Percentiles rank a stretch among this genome's conserved stretches.
These are phyloP conservation scores for Mycena venus DNA, from an alignment of 768 basidiomycete genomes.

Conservation along the genomic window DNA sequence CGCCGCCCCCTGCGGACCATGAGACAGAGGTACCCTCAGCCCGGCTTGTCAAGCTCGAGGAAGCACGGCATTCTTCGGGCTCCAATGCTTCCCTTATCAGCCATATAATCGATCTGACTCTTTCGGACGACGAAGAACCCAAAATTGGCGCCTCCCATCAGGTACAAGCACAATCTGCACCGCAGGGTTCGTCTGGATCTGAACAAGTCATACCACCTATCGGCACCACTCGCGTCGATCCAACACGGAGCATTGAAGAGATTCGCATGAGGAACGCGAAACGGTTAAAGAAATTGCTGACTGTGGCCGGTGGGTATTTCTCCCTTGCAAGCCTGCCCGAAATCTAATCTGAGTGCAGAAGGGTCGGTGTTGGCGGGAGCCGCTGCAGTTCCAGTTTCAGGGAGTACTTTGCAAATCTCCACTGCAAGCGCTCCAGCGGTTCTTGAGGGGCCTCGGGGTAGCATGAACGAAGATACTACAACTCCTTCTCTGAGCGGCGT, in stretches of 20 bases:
- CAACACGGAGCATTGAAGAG: neutral
- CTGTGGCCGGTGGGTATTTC: neutral
- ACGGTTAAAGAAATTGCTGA: neutral
- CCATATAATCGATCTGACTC: constrained; percentile 11
- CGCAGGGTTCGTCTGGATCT: neutral
- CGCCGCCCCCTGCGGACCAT: neutral
- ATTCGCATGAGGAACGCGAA: neutral
- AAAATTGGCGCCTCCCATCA: neutral
- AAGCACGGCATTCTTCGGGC: neutral
- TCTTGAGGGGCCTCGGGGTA: neutral
- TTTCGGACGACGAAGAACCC: constrained; percentile 10
- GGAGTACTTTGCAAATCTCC: neutral
- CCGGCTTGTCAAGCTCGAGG: neutral
- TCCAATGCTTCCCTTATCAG: neutral
- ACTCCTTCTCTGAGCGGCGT: neutral
- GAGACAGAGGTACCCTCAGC: neutral
- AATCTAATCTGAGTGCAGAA: neutral
- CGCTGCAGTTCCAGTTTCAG: neutral
- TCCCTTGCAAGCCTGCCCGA: no score
- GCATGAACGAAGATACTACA: neutral
- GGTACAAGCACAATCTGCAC: neutral
- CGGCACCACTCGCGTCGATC: neutral
- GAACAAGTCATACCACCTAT: neutral
- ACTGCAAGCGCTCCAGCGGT: neutral
- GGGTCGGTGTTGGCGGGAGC: neutral